Evolutionary conservation across 2,329 filamentous ascomycete species (phyloP).

Genomic region (Monilinia fructigena): DNA sequence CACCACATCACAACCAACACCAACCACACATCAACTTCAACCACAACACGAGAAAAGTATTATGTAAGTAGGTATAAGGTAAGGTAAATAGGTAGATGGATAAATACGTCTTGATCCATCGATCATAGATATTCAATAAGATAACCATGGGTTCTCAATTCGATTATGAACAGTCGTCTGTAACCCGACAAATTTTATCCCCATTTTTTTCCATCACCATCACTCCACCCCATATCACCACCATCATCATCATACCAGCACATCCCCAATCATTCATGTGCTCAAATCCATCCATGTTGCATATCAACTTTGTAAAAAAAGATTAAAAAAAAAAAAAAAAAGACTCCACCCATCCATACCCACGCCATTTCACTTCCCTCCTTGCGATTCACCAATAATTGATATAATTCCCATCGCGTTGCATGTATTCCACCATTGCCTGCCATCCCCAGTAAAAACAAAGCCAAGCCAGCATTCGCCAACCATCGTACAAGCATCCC

Average conservation of each 20-base stretch:
- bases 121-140: slow-evolving; percentile 1
- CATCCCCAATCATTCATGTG: slow-evolving; percentile 5
- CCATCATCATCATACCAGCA: neutral
- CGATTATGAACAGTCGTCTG: slow-evolving; percentile 7
- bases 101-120: slow-evolving; percentile 2
- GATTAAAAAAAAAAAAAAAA: neutral
- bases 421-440: slow-evolving; percentile 16
- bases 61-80: no score
- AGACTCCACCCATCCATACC: slow-evolving; percentile 9
- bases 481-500: slow-evolving; percentile 21
- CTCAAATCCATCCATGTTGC: slow-evolving; percentile 5
- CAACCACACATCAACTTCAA: no score
- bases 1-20: no score
- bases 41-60: no score
- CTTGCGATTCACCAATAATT: slow-evolving; percentile 7
- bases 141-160: neutral
- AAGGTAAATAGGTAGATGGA: neutral
- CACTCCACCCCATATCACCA: neutral
- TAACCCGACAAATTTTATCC: slow-evolving; percentile 11
- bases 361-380: slow-evolving; percentile 13
- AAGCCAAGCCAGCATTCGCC: slow-evolving; percentile 18
- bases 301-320: slow-evolving; percentile 13
- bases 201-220: neutral
- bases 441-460: slow-evolving; percentile 14
- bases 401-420: slow-evolving; percentile 9